Percentiles rank a stretch among this genome's conserved stretches.
These are phyloP conservation scores for Boletellus sp. DNA, from an alignment of 768 basidiomycete species.

Conservation along the genomic window DNA sequence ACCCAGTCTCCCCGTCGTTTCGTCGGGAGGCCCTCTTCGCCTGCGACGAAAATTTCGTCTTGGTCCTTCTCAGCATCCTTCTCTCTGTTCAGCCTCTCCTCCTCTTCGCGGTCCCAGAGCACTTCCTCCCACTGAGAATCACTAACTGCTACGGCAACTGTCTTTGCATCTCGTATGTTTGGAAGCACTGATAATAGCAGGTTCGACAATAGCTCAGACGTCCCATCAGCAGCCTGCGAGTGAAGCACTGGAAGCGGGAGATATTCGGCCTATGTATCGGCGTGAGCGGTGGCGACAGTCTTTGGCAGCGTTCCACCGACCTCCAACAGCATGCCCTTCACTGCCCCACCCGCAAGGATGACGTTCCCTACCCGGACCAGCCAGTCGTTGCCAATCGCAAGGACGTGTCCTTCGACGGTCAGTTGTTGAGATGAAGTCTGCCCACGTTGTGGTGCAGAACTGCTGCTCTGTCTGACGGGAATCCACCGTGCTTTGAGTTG, in stretches of 20 bases:
- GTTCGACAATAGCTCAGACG: slow-evolving; percentile 71
- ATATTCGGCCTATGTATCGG: slow-evolving; percentile 65
- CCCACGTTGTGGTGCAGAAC: slow-evolving; percentile 38
- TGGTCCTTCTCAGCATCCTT: slow-evolving; percentile 19
- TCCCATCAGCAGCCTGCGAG: slow-evolving; percentile 60
- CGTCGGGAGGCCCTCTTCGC: slow-evolving; percentile 50
- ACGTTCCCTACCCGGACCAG: slow-evolving; percentile 78
- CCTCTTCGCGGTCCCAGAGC: slow-evolving; percentile 70
- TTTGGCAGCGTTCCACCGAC: slow-evolving; percentile 33
- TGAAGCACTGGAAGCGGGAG: slow-evolving; percentile 70
- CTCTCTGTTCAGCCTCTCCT: slow-evolving; percentile 35
- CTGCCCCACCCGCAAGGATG: slow-evolving; percentile 64
- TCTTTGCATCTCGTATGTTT: slow-evolving; percentile 66
- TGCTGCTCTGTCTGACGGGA: slow-evolving; percentile 53
- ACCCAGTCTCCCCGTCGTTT: slow-evolving; percentile 65
- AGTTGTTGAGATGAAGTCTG: slow-evolving; percentile 59
- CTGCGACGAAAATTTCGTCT: slow-evolving; percentile 61
- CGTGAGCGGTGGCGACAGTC: slow-evolving; percentile 1
- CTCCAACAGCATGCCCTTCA: slow-evolving; percentile 85
- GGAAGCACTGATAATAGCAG: slow-evolving; percentile 73
- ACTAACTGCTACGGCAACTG: slow-evolving; percentile 73
- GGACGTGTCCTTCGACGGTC: slow-evolving; percentile 71
- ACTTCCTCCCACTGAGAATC: slow-evolving; percentile 81
- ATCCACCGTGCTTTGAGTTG: slow-evolving; percentile 78
- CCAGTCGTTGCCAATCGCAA: slow-evolving; percentile 78